A percentile compares a stretch with the other conserved stretches of the same genome.
These are phyloP conservation scores for Arctostaphylos glauca DNA, from an alignment of 148 eudicot genomes.

Conservation along the genomic window DNA sequence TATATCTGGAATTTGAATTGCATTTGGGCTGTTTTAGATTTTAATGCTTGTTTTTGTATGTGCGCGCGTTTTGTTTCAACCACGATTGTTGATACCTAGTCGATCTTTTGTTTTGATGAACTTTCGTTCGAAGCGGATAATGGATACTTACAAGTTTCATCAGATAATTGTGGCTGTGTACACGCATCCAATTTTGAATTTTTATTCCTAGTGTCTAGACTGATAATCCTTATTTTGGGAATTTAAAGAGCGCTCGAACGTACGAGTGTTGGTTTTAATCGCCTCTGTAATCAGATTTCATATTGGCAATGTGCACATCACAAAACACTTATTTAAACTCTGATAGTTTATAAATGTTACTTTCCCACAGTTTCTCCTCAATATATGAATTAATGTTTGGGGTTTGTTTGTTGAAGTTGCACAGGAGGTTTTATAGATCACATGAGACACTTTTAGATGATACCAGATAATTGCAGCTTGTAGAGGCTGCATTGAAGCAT, in stretches of 20 bases:
- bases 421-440: conserved; percentile 17
- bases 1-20: conserved; percentile 12
- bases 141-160: neutral
- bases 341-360: neutral
- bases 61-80: neutral
- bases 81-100: neutral
- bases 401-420: conserved; percentile 12
- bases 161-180: too few species aligned
- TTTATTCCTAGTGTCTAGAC: neutral
- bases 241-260: neutral
- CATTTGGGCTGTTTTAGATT: neutral
- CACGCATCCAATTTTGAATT: too few species aligned
- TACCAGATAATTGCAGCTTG: conserved; percentile 68
- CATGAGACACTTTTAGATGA: conserved; percentile 60
- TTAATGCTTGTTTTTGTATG: neutral
- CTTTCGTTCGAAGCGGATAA: neutral
- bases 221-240: neutral
- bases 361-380: neutral
- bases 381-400: too few species aligned
- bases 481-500: conserved; percentile 83
- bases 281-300: neutral
- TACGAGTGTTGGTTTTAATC: neutral
- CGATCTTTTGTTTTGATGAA: neutral
- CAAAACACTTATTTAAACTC: neutral
- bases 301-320: neutral